Percentiles rank a stretch among this genome's conserved stretches.
phyloP scores from a whole-genome alignment of 306 rosid genomes.

The Dalbergia cultrata region DNA sequence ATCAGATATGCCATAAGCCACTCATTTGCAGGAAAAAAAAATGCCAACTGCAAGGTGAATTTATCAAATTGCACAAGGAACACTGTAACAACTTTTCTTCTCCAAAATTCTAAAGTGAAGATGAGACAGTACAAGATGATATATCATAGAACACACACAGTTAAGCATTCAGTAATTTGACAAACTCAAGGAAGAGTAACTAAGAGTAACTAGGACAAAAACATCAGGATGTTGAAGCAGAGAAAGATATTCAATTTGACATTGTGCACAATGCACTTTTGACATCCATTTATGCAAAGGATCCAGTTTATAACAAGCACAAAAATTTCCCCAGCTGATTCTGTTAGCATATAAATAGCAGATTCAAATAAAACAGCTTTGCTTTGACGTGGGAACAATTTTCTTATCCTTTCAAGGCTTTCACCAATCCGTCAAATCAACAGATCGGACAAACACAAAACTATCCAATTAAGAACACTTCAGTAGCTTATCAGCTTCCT shows the following conservation, averaged over 20 bases:
- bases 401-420: not conserved
- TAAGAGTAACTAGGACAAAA: not conserved
- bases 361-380: not conserved
- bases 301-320: slow-evolving; percentile 15
- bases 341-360: slow-evolving; percentile 5
- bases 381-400: not conserved
- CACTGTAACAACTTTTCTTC: slow-evolving; percentile 15
- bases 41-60: slow-evolving; percentile 19
- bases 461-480: no score
- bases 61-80: slow-evolving; percentile 39
- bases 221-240: slow-evolving; percentile 7
- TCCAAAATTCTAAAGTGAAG: slow-evolving; percentile 17
- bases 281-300: slow-evolving; percentile 9
- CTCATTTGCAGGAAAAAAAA: slow-evolving; percentile 18
- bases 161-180: not conserved
- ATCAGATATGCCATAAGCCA: slow-evolving; percentile 3
- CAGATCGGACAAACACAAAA: slow-evolving; percentile 45
- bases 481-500: no score
- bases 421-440: slow-evolving; percentile 30
- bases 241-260: no score
- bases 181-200: slow-evolving; percentile 10
- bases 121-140: slow-evolving; percentile 13
- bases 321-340: slow-evolving; percentile 2
- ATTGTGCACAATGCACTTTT: not conserved
- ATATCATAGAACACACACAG: slow-evolving; percentile 17